Evolutionary conservation across 305 asterid species (phyloP).

Genomic region (Salvia sclarea): DNA sequence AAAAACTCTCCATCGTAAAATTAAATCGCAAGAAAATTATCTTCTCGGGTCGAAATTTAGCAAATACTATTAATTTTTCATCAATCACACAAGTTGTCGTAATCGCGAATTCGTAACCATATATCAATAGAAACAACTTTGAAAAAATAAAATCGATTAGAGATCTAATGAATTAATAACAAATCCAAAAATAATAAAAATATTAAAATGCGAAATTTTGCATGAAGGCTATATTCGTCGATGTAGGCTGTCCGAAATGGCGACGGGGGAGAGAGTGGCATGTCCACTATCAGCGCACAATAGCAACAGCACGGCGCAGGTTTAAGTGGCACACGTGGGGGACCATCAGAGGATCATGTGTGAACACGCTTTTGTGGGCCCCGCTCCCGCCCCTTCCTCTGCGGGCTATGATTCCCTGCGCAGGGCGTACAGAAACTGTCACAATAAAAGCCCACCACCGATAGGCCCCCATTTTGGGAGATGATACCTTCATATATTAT

Average conservation of each 20-base stretch:
- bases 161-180: not conserved
- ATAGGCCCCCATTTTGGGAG: not conserved
- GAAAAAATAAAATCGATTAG: too few relatives aligned
- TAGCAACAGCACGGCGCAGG: slow-evolving; percentile 29
- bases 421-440: not conserved
- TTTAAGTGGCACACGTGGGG: slow-evolving; percentile 36
- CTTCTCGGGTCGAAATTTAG: too few relatives aligned
- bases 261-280: slow-evolving; percentile 21
- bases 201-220: not conserved
- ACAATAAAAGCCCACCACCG: not conserved
- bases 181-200: slow-evolving; percentile 5
- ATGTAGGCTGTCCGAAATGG: slow-evolving; percentile 5
- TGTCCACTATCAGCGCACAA: slow-evolving; percentile 28
- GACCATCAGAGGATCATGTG: slow-evolving; percentile 20
- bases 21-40: too few relatives aligned
- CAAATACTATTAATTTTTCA: too few relatives aligned
- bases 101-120: too few relatives aligned
- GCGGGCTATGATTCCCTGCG: slow-evolving; percentile 26
- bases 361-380: slow-evolving; percentile 27
- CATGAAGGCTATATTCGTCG: not conserved
- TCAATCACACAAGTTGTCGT: too few relatives aligned
- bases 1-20: too few relatives aligned
- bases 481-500: not conserved
- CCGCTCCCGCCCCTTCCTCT: not conserved
- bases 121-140: too few relatives aligned